Evolutionary conservation across 495 filamentous ascomycete species (phyloP), one percentile per base, ranked within the genome.

Genomic region (Daldinia bambusicola): DNA sequence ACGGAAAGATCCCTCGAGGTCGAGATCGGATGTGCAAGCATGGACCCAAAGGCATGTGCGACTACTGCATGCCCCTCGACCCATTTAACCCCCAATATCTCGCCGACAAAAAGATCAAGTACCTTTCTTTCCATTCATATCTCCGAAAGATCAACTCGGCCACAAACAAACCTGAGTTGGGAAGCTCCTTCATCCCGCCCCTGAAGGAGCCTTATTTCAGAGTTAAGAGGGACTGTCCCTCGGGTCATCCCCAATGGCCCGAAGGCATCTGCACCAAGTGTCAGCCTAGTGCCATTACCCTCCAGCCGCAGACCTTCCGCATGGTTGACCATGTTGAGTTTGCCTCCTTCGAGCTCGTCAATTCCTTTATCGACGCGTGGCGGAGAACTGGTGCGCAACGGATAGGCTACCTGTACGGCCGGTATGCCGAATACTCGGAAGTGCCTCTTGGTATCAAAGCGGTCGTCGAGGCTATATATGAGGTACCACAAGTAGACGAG

Each of bases 251-350:
- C 1, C 86, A 89, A 45, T 99, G 95, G 91, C 95, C 95, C 14
- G 93, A 95, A 70, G 95, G 95, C n/a, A 98, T 99, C 69, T 99
- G 95, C 81, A 96, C 93, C 45, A 99, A 98, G 78, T 99, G 95
- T 75, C 95, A 99, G 75, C 95, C 95, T 13, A 97, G 94, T 63
- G 95, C 95, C 30, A 99, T 99, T 78, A 97, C 92, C 48, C 84
- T 99, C 20, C 94, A 98, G 72, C 92, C 92, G 13, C 95, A 99
- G 77, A 85, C 92, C 34, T 99, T 92, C 75, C 92, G 95, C n/a
- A 98, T 94, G 92, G 94, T 99, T 0, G 95, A 99, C 74, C 95
- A 99, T 78, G 94, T 99, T 69, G 96, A 99, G 76, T 98, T 99
- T 76, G 87, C 95, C 3, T 88, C 91, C 1, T 87, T 93, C 1